Evolutionary conservation across 441 rosid species (phyloP).

Genomic region (Euphorbia corollata): DNA sequence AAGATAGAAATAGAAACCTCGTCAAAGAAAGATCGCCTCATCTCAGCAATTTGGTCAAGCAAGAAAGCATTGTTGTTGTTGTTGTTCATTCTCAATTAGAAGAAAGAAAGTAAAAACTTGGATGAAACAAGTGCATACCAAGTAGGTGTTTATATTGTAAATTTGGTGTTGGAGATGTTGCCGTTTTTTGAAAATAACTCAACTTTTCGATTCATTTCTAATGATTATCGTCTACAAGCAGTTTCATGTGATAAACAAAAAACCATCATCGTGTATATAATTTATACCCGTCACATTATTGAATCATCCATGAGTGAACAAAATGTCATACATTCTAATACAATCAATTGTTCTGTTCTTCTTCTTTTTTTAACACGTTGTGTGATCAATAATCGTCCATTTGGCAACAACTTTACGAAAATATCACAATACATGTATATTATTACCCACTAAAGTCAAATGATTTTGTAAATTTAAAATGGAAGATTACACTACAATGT

Average conservation of each 20-base stretch:
- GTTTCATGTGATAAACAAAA: neutral
- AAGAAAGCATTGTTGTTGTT: slow-evolving; percentile 17
- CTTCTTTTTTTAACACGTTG: neutral
- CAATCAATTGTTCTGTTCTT: neutral
- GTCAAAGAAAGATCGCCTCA: slow-evolving; percentile 29
- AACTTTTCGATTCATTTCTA: neutral
- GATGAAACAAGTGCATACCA: neutral
- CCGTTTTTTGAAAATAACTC: neutral
- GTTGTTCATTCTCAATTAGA: neutral
- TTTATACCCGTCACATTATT: neutral
- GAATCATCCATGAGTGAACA: neutral
- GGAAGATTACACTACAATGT: neutral
- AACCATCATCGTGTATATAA: neutral
- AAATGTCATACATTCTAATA: neutral
- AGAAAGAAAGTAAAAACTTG: neutral
- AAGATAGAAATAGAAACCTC: slow-evolving; percentile 24
- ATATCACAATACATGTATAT: neutral
- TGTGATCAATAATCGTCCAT: neutral
- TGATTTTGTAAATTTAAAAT: neutral
- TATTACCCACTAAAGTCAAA: neutral
- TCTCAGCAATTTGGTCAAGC: slow-evolving; percentile 18
- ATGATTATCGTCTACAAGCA: neutral
- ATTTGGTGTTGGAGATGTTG: neutral
- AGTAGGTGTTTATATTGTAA: neutral
- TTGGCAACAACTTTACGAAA: neutral